Evolutionary conservation across 192 early-diverging fungal genomes (phyloP).

Genomic region (Coemansia sp.): DNA sequence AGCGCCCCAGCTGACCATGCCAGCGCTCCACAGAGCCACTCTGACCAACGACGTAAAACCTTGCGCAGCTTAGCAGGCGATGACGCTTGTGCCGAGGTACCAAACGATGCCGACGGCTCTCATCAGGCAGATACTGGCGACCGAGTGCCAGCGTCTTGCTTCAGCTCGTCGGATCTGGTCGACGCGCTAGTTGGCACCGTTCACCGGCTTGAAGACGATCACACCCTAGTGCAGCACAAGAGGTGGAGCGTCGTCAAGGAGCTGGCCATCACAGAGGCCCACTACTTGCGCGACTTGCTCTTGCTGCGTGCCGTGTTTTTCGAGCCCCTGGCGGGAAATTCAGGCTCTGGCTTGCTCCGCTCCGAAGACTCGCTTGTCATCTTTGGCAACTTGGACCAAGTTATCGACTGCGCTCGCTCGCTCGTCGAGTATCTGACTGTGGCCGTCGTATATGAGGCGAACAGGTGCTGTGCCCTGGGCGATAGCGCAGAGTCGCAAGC

Average conservation of each 20-base stretch:
- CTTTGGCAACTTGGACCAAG: slow-evolving; percentile 78
- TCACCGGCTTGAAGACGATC: slow-evolving; percentile 51
- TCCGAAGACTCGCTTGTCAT: slow-evolving; percentile 68
- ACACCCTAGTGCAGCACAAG: slow-evolving; percentile 58
- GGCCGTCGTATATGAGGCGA: slow-evolving; percentile 57
- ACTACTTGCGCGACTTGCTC: slow-evolving; percentile 75
- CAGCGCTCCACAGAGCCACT: background rate
- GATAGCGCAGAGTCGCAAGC: slow-evolving; percentile 6
- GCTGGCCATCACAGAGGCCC: slow-evolving; percentile 75
- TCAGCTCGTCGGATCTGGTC: slow-evolving; percentile 41
- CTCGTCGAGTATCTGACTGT: slow-evolving; percentile 68
- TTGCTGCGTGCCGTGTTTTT: slow-evolving; percentile 73
- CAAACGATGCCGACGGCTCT: background rate
- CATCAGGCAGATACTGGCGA: background rate
- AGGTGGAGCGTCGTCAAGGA: slow-evolving; percentile 74
- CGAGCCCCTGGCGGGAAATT: slow-evolving; percentile 56
- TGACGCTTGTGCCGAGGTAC: background rate
- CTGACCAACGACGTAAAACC: background rate
- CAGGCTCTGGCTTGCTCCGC: slow-evolving; percentile 52
- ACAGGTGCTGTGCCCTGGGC: slow-evolving; percentile 21
- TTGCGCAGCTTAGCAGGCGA: background rate
- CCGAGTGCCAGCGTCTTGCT: slow-evolving; percentile 8
- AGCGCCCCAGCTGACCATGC: background rate
- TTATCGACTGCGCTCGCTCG: slow-evolving; percentile 69
- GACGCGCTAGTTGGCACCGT: slow-evolving; percentile 50